A percentile compares a stretch with the other conserved stretches of the same genome.
These are phyloP conservation scores for Russula brevipes DNA, from an alignment of 768 basidiomycete genomes.

Conservation along the genomic window DNA sequence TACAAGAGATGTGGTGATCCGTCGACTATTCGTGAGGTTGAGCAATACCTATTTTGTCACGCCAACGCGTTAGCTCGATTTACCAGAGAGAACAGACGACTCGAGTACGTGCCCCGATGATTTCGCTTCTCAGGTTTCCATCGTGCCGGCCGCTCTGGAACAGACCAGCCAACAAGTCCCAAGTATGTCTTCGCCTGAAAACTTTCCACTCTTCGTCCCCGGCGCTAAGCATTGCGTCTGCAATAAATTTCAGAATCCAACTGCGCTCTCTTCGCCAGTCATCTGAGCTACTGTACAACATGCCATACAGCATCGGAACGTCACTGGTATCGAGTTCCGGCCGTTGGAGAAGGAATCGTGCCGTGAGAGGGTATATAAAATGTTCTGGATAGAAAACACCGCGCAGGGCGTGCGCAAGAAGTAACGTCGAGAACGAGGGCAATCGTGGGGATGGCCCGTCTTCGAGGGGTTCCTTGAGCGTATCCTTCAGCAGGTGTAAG, in stretches of 20 bases:
- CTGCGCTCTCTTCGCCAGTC: conserved; percentile 84
- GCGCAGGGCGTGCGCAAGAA: conserved; percentile 76
- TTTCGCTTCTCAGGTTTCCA: conserved; percentile 44
- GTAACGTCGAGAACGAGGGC: conserved; percentile 72
- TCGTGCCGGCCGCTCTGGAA: conserved; percentile 66
- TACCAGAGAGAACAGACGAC: neutral
- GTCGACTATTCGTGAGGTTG: conserved; percentile 62
- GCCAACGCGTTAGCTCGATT: neutral
- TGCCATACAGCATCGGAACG: conserved; percentile 85
- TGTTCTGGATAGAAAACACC: conserved; percentile 83
- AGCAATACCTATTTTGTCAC: conserved; percentile 53
- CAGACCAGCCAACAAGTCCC: conserved; percentile 80
- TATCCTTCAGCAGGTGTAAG: conserved; percentile 58
- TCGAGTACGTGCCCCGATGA: conserved; percentile 55
- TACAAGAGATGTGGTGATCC: conserved; percentile 66
- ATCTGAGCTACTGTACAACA: conserved; percentile 76
- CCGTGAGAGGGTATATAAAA: conserved; percentile 81
- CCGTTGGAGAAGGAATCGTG: conserved; percentile 86
- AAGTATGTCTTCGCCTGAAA: conserved; percentile 75
- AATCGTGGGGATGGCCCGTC: conserved; percentile 47
- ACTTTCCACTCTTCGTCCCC: conserved; percentile 71
- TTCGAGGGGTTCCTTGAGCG: conserved; percentile 40
- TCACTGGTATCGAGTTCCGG: conserved; percentile 74
- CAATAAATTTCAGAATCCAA: conserved; percentile 82
- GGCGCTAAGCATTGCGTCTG: conserved; percentile 66